Evolutionary conservation across 768 basidiomycete genomes (phyloP), one percentile per base, ranked within the genome.

Genomic region (Austroboletus eburneus): DNA sequence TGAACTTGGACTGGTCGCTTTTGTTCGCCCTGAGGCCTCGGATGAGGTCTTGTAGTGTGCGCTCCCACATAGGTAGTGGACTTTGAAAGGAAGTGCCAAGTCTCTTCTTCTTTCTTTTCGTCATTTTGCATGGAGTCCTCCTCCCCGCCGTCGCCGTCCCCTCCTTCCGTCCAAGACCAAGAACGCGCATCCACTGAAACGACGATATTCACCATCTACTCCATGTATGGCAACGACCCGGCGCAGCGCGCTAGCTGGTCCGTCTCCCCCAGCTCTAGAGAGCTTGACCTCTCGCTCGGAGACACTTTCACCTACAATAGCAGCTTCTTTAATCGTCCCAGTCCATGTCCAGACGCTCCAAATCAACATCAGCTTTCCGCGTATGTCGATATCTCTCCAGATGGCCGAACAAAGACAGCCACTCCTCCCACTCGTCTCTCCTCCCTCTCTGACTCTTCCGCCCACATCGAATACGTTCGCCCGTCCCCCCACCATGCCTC

Each of bases 11-110:
- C 67, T 95, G 90, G 73, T 94, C 90, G 58, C 83, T 82, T 76
- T 94, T 96, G 76, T 94, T 94, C 39, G 94, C 91, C 42, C 96
- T 84, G 51, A 99, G 77, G 38, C 94, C 96, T 56, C 95, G 81
- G 61, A 96, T 91, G 59, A 96, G 86, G 69, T 95, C 93, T 61
- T 95, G 90, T 9, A 97, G 78, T 6, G 92, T 95, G 44, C 93
- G 79, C 74, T 97, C 94, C 89, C 92, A 96, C 94, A 96, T 97
- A 20, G 37, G 7, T 27, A 27, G 27, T 27, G 32, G 30, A 42
- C 39, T 30, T 46, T 37, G 29, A 41, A 45, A 23, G 49, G n/a
- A n/a, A n/a, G 34, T 13, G 35, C 10, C n/a, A 20, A 37, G 29
- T 16, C 27, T 16, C 21, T 34, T 29, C 45, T 34, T 41, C 25